Conservation (phyloP, 129 eudicot genomes). For the Lactuca saligna region DNA sequence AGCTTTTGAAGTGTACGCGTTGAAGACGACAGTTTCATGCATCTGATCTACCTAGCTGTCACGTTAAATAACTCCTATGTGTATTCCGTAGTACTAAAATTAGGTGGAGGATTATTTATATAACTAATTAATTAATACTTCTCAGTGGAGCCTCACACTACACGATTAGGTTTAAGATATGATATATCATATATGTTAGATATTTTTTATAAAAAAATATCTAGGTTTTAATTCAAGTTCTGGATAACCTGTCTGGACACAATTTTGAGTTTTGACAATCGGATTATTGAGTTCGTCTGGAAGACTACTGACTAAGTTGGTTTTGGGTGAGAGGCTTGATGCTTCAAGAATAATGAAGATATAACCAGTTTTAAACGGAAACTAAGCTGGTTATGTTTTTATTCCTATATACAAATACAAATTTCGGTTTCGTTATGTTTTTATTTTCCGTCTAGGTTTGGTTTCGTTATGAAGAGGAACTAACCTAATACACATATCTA, state of each 20-base stretch:
- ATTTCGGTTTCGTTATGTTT: not conserved
- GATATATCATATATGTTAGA: too few relatives aligned
- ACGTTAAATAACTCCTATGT: constrained; percentile 20
- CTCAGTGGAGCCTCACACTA: constrained; percentile 24
- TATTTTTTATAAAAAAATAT: too few relatives aligned
- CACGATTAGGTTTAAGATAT: constrained; percentile 16
- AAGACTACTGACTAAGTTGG: too few relatives aligned
- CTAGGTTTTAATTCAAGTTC: not conserved
- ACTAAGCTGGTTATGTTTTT: too few relatives aligned
- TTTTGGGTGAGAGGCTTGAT: too few relatives aligned
- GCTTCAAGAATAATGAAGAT: too few relatives aligned
- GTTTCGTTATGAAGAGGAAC: too few relatives aligned
- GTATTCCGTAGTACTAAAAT: constrained; percentile 26
- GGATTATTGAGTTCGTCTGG: too few relatives aligned
- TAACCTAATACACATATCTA: too few relatives aligned
- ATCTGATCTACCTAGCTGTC: constrained; percentile 15
- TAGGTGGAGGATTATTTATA: constrained; percentile 22
- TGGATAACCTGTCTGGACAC: not conserved
- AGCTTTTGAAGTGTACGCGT: constrained; percentile 1
- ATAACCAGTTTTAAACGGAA: too few relatives aligned
- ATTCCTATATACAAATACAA: too few relatives aligned
- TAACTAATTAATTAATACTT: constrained; percentile 3
- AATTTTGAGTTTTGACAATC: not conserved
- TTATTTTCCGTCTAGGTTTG: too few relatives aligned
- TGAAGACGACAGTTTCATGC: constrained; percentile 25